Base-by-base conservation (phyloP, 768 basidiomycete genomes). In the Termitomyces eurrhizus region DNA sequence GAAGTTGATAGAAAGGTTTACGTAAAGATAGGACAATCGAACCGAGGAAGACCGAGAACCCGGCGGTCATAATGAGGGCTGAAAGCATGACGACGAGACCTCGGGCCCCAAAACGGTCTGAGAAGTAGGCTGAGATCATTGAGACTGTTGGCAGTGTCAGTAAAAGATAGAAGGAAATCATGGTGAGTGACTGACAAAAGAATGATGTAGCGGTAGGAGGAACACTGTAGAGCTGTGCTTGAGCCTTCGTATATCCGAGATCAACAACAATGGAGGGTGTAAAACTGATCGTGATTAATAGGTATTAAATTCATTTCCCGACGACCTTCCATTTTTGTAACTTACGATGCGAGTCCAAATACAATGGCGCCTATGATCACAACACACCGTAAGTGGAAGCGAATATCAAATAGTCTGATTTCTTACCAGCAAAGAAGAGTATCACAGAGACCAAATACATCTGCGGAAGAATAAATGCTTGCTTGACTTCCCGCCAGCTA, bases 191-290 rank as follows among this genome's bases (percentile, higher is more conserved):
- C 80, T 62, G 46, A 82, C 83, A 67, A 18, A 77, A 68, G 67
- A 84, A 85, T 14, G 81, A 80, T 7, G 63, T 61, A 1, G 78
- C 80, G 51, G 80, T 85, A 1, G 84, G 84, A n/a, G 79, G 79
- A 1, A 88, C 87, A 18, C 81, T 85, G 78, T 86, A 83, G 3
- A 89, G 75, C 65, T 89, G 86, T 13, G 84, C 82, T 29, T 74
- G 69, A 39, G 80, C 74, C 0, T 79, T 77, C 2, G 77, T 78
- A 68, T 80, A 87, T 16, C 86, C 87, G 4, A 89, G 78, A n/a
- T 76, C 75, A 39, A 81, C 75, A 11, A 92, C 83, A 70, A 93
- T 89, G 2, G 87, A 86, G 7, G 90, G 90, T 13, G 84, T 75
- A 72, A 93, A 92, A 64, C 89, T 84, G 42, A 74, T 0, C 37